Evolutionary conservation across 768 basidiomycete genomes (phyloP), one percentile per base, ranked within the genome.

Genomic region (Serendipita sp.): DNA sequence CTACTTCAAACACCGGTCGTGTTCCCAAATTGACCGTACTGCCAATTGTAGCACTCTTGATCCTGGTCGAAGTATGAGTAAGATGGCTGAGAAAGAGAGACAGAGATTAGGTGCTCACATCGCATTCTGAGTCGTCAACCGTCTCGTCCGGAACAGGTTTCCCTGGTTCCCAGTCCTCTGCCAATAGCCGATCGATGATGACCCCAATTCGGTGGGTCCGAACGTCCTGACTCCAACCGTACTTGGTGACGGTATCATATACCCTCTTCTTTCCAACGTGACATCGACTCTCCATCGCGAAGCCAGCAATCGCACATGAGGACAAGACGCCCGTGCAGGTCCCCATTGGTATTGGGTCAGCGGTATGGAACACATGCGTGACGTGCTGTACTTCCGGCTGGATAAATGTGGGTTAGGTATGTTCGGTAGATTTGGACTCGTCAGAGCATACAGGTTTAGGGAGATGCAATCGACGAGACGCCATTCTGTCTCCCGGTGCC

Each of bases 341-440:
- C 1, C 89, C 89, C 82, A 89, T 88, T 2, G 94, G 82, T 41
- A 97, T 89, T 0, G 94, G 94, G 78, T 98, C 95, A 23, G 87
- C 94, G 0, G 88, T 97, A 71, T 97, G 88, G 70, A 89, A 95
- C 5, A 97, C 79, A 70, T 97, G 91, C 0, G 87, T 92, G 46
- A 95, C 78, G 67, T 89, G 88, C 2, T 84, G 81, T 0, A 79
- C 78, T 1, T 85, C 84, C 0, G 85, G 87, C 86, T 88, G 23
- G 23, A 23, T 23, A 23, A 35, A 63, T 28, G 13, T 3, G 23
- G 23, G 23, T 4, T 35, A 28, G 30, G 56, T 23, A 23, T 23
- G 46, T 51, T 51, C 1, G 66, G 65, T 30, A 63, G 23, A 63
- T 34, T 13, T 10, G 36, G 30, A 16, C 3, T 8, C 2, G 52